Conservation (phyloP, 108 stramenopile genomes). For the Nannochloropsis oceanica region DNA sequence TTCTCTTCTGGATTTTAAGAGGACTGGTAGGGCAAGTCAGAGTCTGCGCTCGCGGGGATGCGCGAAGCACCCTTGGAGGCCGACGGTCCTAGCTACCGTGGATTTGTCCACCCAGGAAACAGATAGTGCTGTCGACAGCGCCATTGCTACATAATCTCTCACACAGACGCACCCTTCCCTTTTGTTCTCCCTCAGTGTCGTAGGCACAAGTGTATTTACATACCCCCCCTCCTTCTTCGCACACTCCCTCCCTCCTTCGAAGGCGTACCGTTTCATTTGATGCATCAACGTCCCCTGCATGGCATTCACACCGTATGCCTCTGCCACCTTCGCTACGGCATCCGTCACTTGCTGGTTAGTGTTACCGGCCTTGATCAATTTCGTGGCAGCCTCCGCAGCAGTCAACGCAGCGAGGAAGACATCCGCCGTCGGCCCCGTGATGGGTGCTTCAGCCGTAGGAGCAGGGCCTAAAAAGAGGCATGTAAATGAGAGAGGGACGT, state of each 20-base stretch:
- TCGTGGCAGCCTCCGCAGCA: constrained; percentile 83
- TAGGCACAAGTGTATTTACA: too few species aligned
- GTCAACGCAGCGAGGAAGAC: constrained; percentile 70
- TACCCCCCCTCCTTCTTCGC: too few species aligned
- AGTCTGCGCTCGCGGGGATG: neutral
- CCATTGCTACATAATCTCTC: neutral
- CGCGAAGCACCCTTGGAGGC: neutral
- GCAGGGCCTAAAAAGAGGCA: neutral
- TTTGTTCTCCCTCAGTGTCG: neutral
- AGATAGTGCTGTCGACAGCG: neutral
- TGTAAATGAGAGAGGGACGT: neutral
- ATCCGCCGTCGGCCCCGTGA: constrained; percentile 30
- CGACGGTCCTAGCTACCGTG: neutral
- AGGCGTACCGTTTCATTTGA: constrained; percentile 79
- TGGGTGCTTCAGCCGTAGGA: constrained; percentile 4
- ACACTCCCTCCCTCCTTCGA: neutral
- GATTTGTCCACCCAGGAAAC: too few species aligned
- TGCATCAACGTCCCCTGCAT: constrained; percentile 89
- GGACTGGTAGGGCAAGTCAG: neutral
- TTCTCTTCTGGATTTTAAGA: neutral
- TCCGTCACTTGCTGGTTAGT: constrained; percentile 73
- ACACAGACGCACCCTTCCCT: neutral
- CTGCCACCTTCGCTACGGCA: constrained; percentile 75
- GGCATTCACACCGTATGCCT: constrained; percentile 77
- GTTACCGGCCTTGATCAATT: constrained; percentile 68